A percentile compares a stretch with the other conserved stretches of the same genome.
Conservation (phyloP, 345 rosid species). For the Citrus glauca region DNA sequence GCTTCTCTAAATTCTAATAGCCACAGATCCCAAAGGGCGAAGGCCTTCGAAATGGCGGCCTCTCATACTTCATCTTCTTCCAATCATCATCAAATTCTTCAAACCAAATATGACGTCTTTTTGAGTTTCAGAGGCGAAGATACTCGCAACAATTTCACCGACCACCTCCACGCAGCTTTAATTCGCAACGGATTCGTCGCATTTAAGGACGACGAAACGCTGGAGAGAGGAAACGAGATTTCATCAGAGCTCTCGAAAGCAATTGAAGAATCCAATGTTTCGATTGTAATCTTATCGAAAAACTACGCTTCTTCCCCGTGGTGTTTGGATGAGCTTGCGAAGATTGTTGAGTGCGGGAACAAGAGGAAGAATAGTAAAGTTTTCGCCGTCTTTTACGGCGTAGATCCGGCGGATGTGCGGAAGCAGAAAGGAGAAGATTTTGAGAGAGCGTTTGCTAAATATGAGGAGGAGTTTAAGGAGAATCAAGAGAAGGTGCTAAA, state of each 20-base stretch:
- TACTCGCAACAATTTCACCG: not conserved
- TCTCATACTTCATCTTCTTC: not conserved
- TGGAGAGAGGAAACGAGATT: not conserved
- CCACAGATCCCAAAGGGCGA: not conserved
- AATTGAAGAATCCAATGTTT: not conserved
- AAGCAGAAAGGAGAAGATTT: not conserved
- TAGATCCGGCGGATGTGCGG: not conserved
- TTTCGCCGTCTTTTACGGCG: not conserved
- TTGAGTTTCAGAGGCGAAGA: not conserved
- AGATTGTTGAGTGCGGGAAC: not conserved
- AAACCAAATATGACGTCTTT: not conserved
- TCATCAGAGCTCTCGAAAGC: not conserved
- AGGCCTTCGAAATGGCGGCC: not conserved
- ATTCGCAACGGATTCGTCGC: not conserved
- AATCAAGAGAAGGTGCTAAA: not conserved
- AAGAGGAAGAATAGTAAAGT: not conserved
- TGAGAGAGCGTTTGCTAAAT: not conserved
- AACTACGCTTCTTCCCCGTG: not conserved
- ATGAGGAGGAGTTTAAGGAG: not conserved
- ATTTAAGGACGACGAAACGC: not conserved
- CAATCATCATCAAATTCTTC: not conserved
- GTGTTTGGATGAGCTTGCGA: not conserved
- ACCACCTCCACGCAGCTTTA: not conserved
- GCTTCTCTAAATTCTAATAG: not conserved
- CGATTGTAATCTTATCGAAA: not conserved